These are phyloP conservation scores for Magnolia changhungtana DNA, from an alignment of 164 flowering plant genomes.

Conservation along the genomic window DNA sequence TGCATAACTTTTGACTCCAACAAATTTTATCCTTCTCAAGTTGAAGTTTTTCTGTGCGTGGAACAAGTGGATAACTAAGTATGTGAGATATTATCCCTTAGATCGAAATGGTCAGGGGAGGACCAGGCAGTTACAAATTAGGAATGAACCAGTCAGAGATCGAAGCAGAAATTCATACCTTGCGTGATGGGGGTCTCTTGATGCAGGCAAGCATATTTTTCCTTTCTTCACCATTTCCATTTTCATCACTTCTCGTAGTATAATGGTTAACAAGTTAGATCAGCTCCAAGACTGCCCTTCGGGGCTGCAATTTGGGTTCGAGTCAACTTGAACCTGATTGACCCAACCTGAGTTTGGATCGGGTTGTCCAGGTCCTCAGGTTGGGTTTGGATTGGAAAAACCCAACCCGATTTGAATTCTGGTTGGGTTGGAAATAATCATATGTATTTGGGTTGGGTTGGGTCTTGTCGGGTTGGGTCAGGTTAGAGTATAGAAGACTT, in stretches of 20 bases:
- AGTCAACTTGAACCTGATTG: too few relatives aligned
- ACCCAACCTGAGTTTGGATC: too few relatives aligned
- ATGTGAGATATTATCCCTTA: conserved; percentile 17
- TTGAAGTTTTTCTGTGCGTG: conserved; percentile 2
- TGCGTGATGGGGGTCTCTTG: conserved; percentile 97
- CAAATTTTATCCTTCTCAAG: neutral
- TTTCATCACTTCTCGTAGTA: neutral
- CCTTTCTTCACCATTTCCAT: neutral
- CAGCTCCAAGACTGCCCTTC: too few relatives aligned
- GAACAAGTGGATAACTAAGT: conserved; percentile 3
- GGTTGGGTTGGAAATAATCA: too few relatives aligned
- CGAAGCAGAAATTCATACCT: conserved; percentile 95
- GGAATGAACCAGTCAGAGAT: conserved; percentile 83
- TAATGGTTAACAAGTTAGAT: neutral
- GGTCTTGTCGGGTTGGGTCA: too few relatives aligned
- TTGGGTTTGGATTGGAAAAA: too few relatives aligned
- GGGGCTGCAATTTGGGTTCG: too few relatives aligned
- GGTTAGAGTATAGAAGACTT: too few relatives aligned
- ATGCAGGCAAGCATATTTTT: conserved; percentile 73
- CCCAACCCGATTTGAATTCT: too few relatives aligned
- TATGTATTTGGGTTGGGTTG: too few relatives aligned
- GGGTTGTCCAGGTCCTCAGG: too few relatives aligned
- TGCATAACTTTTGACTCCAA: neutral
- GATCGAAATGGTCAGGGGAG: conserved; percentile 93
- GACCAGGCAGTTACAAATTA: conserved; percentile 88